Evolutionary conservation across 306 rosid species (phyloP), one percentile per base, ranked within the genome.

Genomic region (Cicer pinnatifidum): DNA sequence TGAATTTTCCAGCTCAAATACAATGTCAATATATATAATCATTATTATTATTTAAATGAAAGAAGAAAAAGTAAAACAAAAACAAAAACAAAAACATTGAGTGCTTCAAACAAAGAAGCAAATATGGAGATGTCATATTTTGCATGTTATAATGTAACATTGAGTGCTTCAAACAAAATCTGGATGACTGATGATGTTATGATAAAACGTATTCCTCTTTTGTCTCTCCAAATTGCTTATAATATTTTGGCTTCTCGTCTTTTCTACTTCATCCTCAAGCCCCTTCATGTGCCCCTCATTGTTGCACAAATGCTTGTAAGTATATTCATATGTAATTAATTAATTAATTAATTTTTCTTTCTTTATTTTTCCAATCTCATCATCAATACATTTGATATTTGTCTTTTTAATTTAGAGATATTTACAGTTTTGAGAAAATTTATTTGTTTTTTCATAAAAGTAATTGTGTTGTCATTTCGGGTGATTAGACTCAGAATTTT

Each of bases 261-360:
- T 8, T 67, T n/a, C 28, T 9, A 67, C 28, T 40, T 4, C 47
- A 2, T 67, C 50, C 54, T 76, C 7, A 67, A 2, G 41, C 68
- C 50, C 35, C 44, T 76, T 12, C 68, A 50, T 11, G 40, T 44
- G 1, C 80, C 80, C 20, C 35, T 54, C 50, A 9, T 56, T 6
- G 5, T 76, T 76, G 67, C 74, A 1, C 80, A 76, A 20, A 67
- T 76, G 4, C n/a, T 76, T 46, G 80, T 76, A 54, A 76, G 80
- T 9, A 16, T 9, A 16, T 54, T 10, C 50, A 5, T 65, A 15
- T 7, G 3, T 9, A n/a, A 16, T 16, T 19, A 20, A 20, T 20
- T 20, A 20, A 20, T 20, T 20, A 20, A 20, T 20, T 20, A 20
- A 20, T 20, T 1, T 4, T 17, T 41, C 3, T 65, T 16, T 65